Evolutionary conservation across 345 rosid species (phyloP), one percentile per base, ranked within the genome.

Genomic region (Salix arbutifolia): DNA sequence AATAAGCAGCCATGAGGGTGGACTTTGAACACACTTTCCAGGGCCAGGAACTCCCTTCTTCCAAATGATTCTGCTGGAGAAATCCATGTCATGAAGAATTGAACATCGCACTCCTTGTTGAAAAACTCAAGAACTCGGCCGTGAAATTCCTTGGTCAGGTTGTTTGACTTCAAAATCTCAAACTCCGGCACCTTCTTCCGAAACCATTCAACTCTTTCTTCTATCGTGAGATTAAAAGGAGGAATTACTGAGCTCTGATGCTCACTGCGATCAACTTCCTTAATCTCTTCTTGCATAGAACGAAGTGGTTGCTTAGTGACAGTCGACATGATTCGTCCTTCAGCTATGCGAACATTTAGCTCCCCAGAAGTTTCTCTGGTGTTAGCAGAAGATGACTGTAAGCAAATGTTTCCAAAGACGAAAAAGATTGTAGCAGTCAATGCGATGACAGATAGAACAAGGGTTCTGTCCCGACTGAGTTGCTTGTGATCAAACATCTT

Each of bases 61-160:
- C 89, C 87, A 17, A 90, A 92, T 6, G 69, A 77, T 4, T 64
- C 77, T 2, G 81, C 92, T 10, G 88, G 85, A 13, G 97, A 89
- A 76, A 94, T 87, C 98, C 97, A 94, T 56, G 92, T 91, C 98
- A 91, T 90, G 86, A 87, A 94, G 80, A 91, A 87, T 74, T 78
- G 86, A 65, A 87, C 81, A 26, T 84, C 88, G n/a, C 97, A 92
- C 4, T 72, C 61, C 1, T 81, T 67, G 76, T 79, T 50, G 52
- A 92, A 87, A 80, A 92, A 91, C 23, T 83, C 72, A 17, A 83
- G 50, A 75, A 88, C 85, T 40, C 91, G 85, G 6, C 82, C 74
- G 18, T 89, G 91, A 69, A 92, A 94, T 72, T 77, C 72, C 83
- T 62, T 42, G 30, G 91, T 84, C 62, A 82, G 19, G 56, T 85